A percentile compares a stretch with the other conserved stretches of the same genome.
phyloP scores from a whole-genome alignment of 441 rosid genomes.

The Jatropha podagrica region DNA sequence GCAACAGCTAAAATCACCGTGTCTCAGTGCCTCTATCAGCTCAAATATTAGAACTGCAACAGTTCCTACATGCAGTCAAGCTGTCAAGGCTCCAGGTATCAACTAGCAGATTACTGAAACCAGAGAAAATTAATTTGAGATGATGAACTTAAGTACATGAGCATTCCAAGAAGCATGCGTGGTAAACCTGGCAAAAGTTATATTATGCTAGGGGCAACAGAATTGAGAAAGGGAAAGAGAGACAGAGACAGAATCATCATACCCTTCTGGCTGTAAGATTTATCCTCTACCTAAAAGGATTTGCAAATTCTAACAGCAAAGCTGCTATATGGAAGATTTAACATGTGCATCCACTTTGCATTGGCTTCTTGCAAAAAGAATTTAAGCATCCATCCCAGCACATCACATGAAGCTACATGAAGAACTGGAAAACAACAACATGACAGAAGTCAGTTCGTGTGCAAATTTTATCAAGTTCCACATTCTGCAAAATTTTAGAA shows the following conservation, averaged over 20 bases:
- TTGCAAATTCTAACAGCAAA: conserved; percentile 3
- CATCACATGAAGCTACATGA: conserved; percentile 18
- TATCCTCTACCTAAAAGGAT: conserved; percentile 7
- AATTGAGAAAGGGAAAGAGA: neutral
- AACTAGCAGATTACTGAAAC: neutral
- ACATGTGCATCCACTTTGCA: conserved; percentile 14
- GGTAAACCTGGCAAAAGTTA: neutral
- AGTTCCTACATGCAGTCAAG: conserved; percentile 11
- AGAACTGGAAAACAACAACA: conserved; percentile 4
- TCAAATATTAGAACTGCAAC: neutral
- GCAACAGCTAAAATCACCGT: conserved; percentile 8
- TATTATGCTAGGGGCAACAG: neutral
- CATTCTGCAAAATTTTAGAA: conserved; percentile 9
- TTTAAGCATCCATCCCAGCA: conserved; percentile 9
- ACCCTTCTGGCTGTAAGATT: conserved; percentile 4
- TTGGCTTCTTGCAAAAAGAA: conserved; percentile 16
- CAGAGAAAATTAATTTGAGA: neutral
- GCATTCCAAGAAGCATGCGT: neutral
- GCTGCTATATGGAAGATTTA: conserved; percentile 3
- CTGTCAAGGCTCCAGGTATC: neutral
- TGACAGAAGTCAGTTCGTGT: conserved; percentile 3
- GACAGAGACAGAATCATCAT: conserved; percentile 13
- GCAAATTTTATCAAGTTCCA: neutral
- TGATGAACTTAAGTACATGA: conserved; percentile 1
- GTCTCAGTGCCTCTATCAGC: neutral